These are phyloP conservation scores for Colletotrichum horii DNA, from an alignment of 2,329 filamentous ascomycete genomes.

Conservation along the genomic window DNA sequence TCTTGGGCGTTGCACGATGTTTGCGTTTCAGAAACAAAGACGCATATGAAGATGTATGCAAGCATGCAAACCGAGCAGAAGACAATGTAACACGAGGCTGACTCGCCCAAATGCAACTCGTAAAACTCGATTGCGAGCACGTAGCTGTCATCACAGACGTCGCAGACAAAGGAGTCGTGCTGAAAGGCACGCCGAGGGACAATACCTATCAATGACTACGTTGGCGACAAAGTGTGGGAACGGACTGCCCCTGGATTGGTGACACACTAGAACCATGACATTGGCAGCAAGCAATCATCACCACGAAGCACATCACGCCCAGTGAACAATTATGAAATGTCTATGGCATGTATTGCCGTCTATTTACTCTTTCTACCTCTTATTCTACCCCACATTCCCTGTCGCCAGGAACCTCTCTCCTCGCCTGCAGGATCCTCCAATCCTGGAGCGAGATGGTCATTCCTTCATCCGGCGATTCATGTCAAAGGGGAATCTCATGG, in stretches of 20 bases:
- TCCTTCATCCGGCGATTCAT: conserved; percentile 24
- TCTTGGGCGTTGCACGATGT: not conserved
- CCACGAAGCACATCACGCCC: not conserved
- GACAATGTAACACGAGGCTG: fast-evolving
- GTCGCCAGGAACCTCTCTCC: conserved; percentile 23
- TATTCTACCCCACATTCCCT: conserved; percentile 22
- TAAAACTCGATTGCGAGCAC: not conserved
- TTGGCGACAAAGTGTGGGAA: no score
- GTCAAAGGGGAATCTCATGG: conserved; percentile 26
- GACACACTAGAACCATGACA: no score
- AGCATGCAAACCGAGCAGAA: no score
- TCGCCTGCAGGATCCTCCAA: conserved; percentile 24
- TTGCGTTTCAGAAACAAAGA: not conserved
- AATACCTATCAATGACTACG: no score
- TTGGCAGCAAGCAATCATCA: not conserved
- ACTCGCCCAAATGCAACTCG: not conserved
- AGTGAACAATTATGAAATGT: not conserved
- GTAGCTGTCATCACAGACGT: no score
- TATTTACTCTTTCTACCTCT: conserved; percentile 26
- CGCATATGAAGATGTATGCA: not conserved
- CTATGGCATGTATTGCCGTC: conserved; percentile 26
- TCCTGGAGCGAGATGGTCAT: conserved; percentile 21
- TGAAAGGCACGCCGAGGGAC: no score
- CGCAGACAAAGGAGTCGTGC: no score
- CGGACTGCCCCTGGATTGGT: no score